Base-by-base conservation (phyloP, 495 filamentous ascomycete species). In the Lasiosphaeris hirsuta region DNA sequence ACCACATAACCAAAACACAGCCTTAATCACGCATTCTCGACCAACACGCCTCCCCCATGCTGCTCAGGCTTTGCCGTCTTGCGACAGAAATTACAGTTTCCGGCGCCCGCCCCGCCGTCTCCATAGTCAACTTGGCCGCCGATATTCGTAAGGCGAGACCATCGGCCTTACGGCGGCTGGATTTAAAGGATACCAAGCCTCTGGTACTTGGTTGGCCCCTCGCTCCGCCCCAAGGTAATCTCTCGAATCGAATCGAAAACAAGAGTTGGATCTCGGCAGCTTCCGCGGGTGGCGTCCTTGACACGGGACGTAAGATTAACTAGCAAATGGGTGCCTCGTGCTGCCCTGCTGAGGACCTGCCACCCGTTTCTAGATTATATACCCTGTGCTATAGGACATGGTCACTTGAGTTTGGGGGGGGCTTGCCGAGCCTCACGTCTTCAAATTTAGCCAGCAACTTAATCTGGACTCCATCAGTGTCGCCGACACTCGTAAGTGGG, bases 401-500 rank as follows among this genome's bases (percentile, higher is more conserved):
- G 4, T 46, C 43, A 30, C 23, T 30, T 30, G 23, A 1, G 17
- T 19, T 19, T 10, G 13, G n/a, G 2, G 18, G 43, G 17, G 43
- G 13, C 43, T 46, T 17, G 43, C 43, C 43, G n/a, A 46, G 43
- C 43, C 43, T 46, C 17, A 14, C 43, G 8, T 10, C 13, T 14
- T 17, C 43, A 4, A 46, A 46, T 19, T 46, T 46, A 46, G 43
- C 43, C 43, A 46, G 9, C 13, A 46, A 10, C 43, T 14, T n/a
- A 46, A 46, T 46, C 43, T 46, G 17, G 43, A 19, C 9, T 15
- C 43, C n/a, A 46, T 46, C 43, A 46, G 18, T 10, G 10, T 17
- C 9, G 17, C 17, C 10, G 18, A 46, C 43, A 5, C 2, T 35
- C 51, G 44, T 48, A 55, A 61, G 59, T 57, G 60, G 51, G 49